A percentile compares a stretch with the other conserved stretches of the same genome.
phyloP scores from a whole-genome alignment of 2,329 filamentous ascomycete species.

The Pestalotiopsis sp. region DNA sequence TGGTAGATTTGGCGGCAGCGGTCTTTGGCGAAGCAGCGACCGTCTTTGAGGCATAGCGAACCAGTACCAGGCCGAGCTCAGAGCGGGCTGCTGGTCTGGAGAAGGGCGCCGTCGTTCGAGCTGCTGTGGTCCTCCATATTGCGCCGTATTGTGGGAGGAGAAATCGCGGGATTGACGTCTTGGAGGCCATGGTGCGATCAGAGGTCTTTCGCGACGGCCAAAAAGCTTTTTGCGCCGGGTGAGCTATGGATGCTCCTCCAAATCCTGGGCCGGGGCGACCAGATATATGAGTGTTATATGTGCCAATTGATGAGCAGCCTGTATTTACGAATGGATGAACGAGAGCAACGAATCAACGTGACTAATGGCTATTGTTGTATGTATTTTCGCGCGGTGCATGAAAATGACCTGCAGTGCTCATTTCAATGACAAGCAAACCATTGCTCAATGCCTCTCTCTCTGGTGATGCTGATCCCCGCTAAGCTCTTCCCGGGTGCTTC shows the following conservation, averaged over 20 bases:
- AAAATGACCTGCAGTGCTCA: conserved; percentile 13
- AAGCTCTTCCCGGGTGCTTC: not conserved
- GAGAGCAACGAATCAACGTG: not conserved
- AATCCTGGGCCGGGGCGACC: no score
- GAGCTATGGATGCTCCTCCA: not conserved
- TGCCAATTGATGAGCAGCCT: not conserved
- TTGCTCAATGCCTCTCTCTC: not conserved
- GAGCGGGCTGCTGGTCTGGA: conserved; percentile 22
- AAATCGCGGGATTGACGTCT: conserved; percentile 63
- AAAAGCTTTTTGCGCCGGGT: not conserved
- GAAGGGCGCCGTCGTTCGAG: conserved; percentile 29
- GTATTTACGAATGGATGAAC: not conserved
- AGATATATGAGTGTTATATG: not conserved
- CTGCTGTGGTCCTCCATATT: conserved; percentile 48
- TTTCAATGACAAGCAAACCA: conserved; percentile 6
- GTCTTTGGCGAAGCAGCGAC: conserved; percentile 41
- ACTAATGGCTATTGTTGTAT: not conserved
- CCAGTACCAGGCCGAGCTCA: conserved; percentile 28
- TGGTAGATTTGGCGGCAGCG: conserved; percentile 36
- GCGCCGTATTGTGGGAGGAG: conserved; percentile 63
- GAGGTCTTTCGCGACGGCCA: not conserved
- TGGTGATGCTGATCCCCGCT: not conserved
- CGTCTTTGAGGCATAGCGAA: conserved; percentile 36
- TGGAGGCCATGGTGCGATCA: conserved; percentile 41
- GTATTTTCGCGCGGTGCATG: conserved; percentile 12